Percentiles rank a stretch among this genome's conserved stretches.
phyloP scores from a whole-genome alignment of 1,284 basidiomycete genomes.

The Trametes sp. region DNA sequence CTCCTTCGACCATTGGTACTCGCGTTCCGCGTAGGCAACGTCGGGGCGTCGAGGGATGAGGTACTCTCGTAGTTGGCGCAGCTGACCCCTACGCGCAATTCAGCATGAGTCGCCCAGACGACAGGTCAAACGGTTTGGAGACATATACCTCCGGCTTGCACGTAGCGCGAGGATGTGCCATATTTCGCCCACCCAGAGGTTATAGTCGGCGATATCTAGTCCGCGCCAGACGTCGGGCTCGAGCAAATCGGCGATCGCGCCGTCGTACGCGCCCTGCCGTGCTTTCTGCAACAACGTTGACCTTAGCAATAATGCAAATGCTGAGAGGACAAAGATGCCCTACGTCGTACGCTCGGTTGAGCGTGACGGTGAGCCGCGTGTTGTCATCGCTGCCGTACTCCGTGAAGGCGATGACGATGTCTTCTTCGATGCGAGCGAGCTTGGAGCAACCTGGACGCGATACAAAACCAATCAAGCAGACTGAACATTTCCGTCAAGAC shows the following conservation, averaged over 20 bases:
- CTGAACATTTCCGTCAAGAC: no score
- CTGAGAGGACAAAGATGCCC: conserved; percentile 22
- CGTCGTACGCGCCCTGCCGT: conserved; percentile 70
- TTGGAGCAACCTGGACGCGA: conserved; percentile 64
- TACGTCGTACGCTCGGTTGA: conserved; percentile 73
- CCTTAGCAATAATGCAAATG: neutral
- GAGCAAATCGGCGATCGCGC: conserved; percentile 67
- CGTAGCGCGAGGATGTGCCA: conserved; percentile 78
- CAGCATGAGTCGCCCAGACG: neutral
- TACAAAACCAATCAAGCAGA: neutral
- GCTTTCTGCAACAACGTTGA: conserved; percentile 56
- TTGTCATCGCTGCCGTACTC: conserved; percentile 64
- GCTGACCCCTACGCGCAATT: conserved; percentile 57
- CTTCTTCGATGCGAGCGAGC: conserved; percentile 71
- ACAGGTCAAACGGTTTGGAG: neutral
- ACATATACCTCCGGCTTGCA: conserved; percentile 65
- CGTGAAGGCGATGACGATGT: conserved; percentile 72
- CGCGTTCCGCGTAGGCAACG: conserved; percentile 56
- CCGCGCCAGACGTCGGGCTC: conserved; percentile 76
- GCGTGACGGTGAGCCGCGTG: conserved; percentile 62
- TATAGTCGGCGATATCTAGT: conserved; percentile 67
- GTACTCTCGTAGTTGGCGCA: conserved; percentile 67
- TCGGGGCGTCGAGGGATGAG: conserved; percentile 66
- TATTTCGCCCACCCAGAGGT: conserved; percentile 72
- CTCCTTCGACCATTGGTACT: conserved; percentile 54